Percentiles rank a stretch among this genome's conserved stretches.
Conservation (phyloP, 2,329 filamentous ascomycete species). For the Sporothrix brunneoviolacea region DNA sequence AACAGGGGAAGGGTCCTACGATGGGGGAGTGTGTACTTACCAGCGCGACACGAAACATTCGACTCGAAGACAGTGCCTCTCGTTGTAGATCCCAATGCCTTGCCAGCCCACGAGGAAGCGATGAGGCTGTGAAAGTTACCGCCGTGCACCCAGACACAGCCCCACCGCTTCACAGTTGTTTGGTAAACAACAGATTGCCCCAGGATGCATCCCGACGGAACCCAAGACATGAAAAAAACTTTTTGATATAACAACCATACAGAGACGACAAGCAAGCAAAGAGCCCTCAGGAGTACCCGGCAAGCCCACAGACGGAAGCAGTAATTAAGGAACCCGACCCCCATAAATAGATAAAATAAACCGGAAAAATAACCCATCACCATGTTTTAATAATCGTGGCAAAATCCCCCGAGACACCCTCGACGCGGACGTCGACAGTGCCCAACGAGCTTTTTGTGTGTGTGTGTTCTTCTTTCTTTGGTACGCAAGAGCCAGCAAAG, state of each 20-base stretch:
- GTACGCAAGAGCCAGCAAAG: slow-evolving; percentile 1
- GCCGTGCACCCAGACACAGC: too few relatives aligned
- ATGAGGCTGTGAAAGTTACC: neutral
- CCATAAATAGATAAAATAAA: neutral
- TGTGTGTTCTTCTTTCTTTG: neutral
- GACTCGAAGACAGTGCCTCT: neutral
- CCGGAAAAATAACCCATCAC: neutral
- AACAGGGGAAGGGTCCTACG: too few relatives aligned
- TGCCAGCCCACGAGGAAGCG: slow-evolving; percentile 11
- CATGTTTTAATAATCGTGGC: neutral
- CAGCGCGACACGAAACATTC: slow-evolving; percentile 11
- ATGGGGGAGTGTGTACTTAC: slow-evolving; percentile 12
- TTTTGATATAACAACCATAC: too few relatives aligned
- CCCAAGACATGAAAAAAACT: too few relatives aligned
- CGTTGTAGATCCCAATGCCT: slow-evolving; percentile 13
- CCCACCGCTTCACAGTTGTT: too few relatives aligned
- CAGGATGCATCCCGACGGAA: too few relatives aligned
- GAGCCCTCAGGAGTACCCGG: neutral
- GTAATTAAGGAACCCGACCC: neutral
- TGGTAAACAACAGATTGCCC: too few relatives aligned
- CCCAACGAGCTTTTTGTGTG: neutral
- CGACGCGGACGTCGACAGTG: too few relatives aligned
- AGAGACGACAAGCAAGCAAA: neutral
- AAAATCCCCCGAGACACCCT: too few relatives aligned
- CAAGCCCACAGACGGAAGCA: neutral